A percentile compares a stretch with the other conserved stretches of the same genome.
Evolutionary conservation across 2,329 filamentous ascomycete species (phyloP).

Genomic region (Huntiella moniliformis): DNA sequence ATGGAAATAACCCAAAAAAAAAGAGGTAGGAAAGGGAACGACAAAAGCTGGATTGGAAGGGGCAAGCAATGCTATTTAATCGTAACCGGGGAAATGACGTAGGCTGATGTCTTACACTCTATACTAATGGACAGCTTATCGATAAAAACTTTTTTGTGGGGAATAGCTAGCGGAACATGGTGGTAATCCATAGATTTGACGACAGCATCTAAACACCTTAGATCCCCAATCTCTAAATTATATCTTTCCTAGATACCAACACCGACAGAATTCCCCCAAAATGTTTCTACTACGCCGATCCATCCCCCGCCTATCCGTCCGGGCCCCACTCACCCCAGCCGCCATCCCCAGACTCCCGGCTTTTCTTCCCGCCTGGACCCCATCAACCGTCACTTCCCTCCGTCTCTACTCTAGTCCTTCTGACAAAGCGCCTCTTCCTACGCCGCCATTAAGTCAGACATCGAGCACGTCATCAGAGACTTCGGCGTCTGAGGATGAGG

Average conservation of each 20-base stretch:
- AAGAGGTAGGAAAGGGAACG: not conserved
- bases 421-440: conserved; percentile 2
- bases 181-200: no score
- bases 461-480: conserved; percentile 10
- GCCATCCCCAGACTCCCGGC: not conserved
- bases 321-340: not conserved
- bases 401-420: not conserved
- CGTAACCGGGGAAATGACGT: not conserved
- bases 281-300: no score
- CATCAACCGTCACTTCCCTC: not conserved
- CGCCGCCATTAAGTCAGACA: conserved; percentile 3
- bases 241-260: no score
- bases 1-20: not conserved
- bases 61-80: not conserved
- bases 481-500: not conserved
- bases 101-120: no score
- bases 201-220: no score
- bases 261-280: no score
- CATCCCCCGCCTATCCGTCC: no score
- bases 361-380: not conserved
- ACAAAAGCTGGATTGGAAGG: not conserved
- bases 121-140: no score
- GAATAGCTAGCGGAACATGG: no score
- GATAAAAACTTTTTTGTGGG: no score
- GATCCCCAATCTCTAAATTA: no score